phyloP scores from a whole-genome alignment of 257 asterid species.

The Capsicum rhomboideum region DNA sequence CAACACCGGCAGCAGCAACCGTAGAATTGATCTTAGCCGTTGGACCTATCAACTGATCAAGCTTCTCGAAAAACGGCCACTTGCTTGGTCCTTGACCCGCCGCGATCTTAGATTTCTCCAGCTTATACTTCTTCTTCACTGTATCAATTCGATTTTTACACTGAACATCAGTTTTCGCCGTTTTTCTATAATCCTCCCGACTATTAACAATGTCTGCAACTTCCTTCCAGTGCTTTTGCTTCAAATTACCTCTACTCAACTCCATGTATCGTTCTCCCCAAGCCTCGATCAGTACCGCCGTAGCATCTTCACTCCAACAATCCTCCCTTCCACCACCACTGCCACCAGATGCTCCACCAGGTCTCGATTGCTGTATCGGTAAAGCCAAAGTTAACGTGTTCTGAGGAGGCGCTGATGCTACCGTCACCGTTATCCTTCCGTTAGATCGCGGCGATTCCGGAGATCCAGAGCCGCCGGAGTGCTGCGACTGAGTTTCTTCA shows the following conservation, averaged over 20 bases:
- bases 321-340: conserved; percentile 46
- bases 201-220: conserved; percentile 72
- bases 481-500: conserved; percentile 45
- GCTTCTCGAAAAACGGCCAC: conserved; percentile 61
- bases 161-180: conserved; percentile 79
- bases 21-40: conserved; percentile 19
- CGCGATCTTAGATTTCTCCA: conserved; percentile 72
- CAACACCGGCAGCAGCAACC: conserved; percentile 8
- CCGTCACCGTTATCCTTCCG: conserved; percentile 77
- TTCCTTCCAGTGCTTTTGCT: conserved; percentile 86
- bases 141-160: conserved; percentile 93
- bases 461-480: conserved; percentile 31
- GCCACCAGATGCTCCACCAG: conserved; percentile 30
- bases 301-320: conserved; percentile 95
- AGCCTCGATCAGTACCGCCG: conserved; percentile 64
- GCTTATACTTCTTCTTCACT: conserved; percentile 82
- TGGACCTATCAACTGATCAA: conserved; percentile 61
- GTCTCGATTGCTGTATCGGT: conserved; percentile 44
- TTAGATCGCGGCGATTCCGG: conserved; percentile 29
- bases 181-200: conserved; percentile 43
- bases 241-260: conserved; percentile 78
- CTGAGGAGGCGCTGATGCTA: conserved; percentile 46
- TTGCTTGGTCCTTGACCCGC: conserved; percentile 49
- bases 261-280: conserved; percentile 87
- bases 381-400: conserved; percentile 52